These are phyloP conservation scores for Boletellus ananas DNA, from an alignment of 768 basidiomycete species.

Conservation along the genomic window DNA sequence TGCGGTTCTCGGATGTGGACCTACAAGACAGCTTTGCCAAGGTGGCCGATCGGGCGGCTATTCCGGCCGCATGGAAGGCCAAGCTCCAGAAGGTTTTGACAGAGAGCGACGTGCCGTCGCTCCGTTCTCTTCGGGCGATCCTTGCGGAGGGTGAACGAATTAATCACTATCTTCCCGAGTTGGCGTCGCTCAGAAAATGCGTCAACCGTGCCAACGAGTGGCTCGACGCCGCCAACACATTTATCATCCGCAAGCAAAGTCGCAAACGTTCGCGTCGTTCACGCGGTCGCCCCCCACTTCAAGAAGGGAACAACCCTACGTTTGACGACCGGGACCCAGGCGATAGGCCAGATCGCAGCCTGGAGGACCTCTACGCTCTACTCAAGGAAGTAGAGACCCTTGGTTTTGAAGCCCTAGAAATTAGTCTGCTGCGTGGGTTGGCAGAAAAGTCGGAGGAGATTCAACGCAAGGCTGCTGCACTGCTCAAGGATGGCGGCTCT, in stretches of 20 bases:
- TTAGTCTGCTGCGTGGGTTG: conserved; percentile 49
- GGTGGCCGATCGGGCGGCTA: conserved; percentile 65
- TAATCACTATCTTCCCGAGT: conserved; percentile 67
- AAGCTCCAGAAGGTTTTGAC: conserved; percentile 65
- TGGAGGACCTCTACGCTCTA: conserved; percentile 68
- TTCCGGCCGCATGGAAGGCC: conserved; percentile 71
- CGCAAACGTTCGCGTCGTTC: conserved; percentile 71
- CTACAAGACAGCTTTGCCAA: conserved; percentile 62
- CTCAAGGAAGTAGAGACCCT: conserved; percentile 70
- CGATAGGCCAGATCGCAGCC: conserved; percentile 66
- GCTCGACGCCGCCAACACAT: conserved; percentile 80
- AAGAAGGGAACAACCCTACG: conserved; percentile 36
- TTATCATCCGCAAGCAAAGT: conserved; percentile 75
- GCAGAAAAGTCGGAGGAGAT: conserved; percentile 64
- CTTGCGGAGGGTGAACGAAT: conserved; percentile 88
- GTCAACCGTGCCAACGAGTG: conserved; percentile 81
- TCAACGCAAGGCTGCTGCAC: conserved; percentile 47
- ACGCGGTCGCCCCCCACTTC: conserved; percentile 48
- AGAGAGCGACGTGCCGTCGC: conserved; percentile 66
- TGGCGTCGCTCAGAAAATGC: conserved; percentile 69
- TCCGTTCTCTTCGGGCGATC: conserved; percentile 77
- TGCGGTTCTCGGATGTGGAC: conserved; percentile 78
- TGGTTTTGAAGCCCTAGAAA: conserved; percentile 83
- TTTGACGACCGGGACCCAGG: conserved; percentile 47
- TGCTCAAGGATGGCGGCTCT: conserved; percentile 44